Base-by-base conservation (phyloP, 495 filamentous ascomycete genomes). In the Friedmanniomyces endolithicus region DNA sequence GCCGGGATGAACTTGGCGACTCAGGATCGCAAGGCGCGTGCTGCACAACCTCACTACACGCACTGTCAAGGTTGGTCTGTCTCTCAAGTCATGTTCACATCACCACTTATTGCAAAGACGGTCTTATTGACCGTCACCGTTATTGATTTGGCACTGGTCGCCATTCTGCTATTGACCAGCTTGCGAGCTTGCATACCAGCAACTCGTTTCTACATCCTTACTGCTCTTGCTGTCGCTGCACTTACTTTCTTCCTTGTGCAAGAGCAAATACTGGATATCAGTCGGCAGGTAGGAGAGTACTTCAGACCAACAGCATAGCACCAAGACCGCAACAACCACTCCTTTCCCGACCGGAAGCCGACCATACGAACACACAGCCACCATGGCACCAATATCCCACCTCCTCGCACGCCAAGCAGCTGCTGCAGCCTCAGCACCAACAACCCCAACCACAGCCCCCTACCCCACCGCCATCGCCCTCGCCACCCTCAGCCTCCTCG, bases 401-500 rank as follows among this genome's bases (percentile, higher is more conserved):
- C 34, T 51, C 19, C 8, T 24, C 22, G 29, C 27, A 14, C 50
- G n/a, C n/a, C 41, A 6, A 34, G 34, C 37, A 23, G 29, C 8
- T 27, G 27, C 29, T 4, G 44, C 41, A 40, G 41, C 40, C 7
- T 40, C 44, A 14, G 25, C 40, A 47, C 20, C n/a, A 39, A n/a
- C 37, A 27, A 41, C 19, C 2, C 14, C 29, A 16, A 54, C 19
- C 31, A 50, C 24, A 47, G 8, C 44, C 19, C 19, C 48, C 8
- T 63, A 60, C 43, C 12, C 60, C 11, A 6, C 56, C 3, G 67
- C 63, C 16, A 56, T 70, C 53, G 6, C 67, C 35, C 59, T 72
- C 20, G 59, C 70, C 1, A 37, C 79, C 14, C 67, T 90, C 12
- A 76, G 83, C 12, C 55, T 79, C 41, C 23, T 84, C 24, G 70